Conservation (phyloP, 164 flowering plant genomes). For the Santalum album region DNA sequence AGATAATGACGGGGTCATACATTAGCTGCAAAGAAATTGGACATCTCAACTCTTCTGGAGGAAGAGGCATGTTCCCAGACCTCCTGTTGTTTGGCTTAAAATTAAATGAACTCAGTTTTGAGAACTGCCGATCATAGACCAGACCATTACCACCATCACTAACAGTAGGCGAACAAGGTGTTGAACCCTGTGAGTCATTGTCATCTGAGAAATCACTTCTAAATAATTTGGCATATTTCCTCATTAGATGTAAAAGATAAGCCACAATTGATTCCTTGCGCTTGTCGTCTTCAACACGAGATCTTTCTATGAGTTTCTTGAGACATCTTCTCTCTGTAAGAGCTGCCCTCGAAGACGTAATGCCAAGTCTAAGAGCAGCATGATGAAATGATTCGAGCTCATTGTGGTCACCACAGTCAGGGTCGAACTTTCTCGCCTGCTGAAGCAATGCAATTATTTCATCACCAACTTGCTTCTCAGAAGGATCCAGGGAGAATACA, state of each 20-base stretch:
- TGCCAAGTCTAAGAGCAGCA: constrained; percentile 80
- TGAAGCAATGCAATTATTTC: constrained; percentile 84
- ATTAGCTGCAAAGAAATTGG: constrained; percentile 96
- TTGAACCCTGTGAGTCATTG: constrained; percentile 96
- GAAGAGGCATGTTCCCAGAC: constrained; percentile 59
- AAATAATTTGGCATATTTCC: constrained; percentile 86
- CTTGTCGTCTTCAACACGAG: constrained; percentile 84
- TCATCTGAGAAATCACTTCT: constrained; percentile 85
- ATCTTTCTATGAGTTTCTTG: constrained; percentile 75
- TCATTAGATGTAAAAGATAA: constrained; percentile 87
- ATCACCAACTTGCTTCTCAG: constrained; percentile 92
- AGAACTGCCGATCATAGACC: constrained; percentile 71
- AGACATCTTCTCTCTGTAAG: constrained; percentile 92
- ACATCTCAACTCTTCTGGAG: constrained; percentile 95
- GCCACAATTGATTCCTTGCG: constrained; percentile 95
- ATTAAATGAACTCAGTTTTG: constrained; percentile 73
- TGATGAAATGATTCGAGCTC: constrained; percentile 92
- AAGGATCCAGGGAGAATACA: constrained; percentile 58
- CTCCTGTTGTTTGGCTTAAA: constrained; percentile 45
- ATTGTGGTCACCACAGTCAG: constrained; percentile 37
- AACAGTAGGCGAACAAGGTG: constrained; percentile 92
- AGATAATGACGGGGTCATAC: constrained; percentile 92
- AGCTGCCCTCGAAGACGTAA: constrained; percentile 90
- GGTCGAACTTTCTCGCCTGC: constrained; percentile 66
- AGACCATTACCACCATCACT: constrained; percentile 36